Evolutionary conservation across 768 basidiomycete species (phyloP).

Genomic region (Punctularia strigosozonata): DNA sequence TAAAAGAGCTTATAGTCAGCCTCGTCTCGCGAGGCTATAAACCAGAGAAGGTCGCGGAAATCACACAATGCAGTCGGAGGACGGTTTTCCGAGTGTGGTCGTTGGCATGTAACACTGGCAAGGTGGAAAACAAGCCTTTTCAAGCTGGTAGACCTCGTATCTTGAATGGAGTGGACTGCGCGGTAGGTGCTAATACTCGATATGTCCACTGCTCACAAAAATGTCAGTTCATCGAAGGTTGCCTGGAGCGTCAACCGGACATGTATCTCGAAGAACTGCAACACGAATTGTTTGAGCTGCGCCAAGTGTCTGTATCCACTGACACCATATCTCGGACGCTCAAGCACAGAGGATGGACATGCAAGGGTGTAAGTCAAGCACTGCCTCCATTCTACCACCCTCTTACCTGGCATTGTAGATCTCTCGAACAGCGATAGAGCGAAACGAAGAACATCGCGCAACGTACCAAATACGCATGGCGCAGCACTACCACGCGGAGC

Average conservation of each 20-base stretch:
- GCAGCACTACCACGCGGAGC: constrained; percentile 8
- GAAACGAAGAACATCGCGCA: constrained; percentile 5
- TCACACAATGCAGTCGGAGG: not conserved
- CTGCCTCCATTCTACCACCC: not conserved
- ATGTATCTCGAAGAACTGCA: not conserved
- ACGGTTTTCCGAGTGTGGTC: not conserved
- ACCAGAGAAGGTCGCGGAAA: not conserved
- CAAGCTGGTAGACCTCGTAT: not conserved
- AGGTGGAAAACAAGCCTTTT: not conserved
- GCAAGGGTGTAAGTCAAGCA: not conserved
- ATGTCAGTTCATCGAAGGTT: not conserved
- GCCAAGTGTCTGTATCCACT: not conserved
- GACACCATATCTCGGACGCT: not conserved
- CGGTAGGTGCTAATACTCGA: not conserved
- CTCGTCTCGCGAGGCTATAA: not conserved
- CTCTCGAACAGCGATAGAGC: constrained; percentile 7
- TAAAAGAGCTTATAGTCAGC: not conserved
- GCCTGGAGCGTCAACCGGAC: not conserved
- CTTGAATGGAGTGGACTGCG: not conserved
- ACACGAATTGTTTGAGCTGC: not conserved
- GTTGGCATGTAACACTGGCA: not conserved
- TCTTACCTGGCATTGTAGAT: constrained; percentile 4
- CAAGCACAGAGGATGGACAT: not conserved
- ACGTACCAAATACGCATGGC: constrained; percentile 6
- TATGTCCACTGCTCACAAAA: not conserved